Evolutionary conservation across 1,284 basidiomycete genomes (phyloP), one percentile per base, ranked within the genome.

Genomic region (Austroboletus novae-zelandiae): DNA sequence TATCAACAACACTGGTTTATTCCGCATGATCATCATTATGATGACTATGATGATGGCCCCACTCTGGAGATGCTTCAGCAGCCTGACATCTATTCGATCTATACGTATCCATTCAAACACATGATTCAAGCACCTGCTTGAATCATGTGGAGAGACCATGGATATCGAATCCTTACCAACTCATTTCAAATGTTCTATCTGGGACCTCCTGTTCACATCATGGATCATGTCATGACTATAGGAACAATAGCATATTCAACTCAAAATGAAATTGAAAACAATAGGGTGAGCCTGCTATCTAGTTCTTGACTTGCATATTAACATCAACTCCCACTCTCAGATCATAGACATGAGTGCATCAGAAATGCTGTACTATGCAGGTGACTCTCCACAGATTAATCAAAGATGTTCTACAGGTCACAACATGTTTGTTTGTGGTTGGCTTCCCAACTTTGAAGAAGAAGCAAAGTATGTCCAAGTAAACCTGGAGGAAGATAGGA

Each of bases 131-230:
- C 23, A 0, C 10, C 58, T n/a, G 5, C 52, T 14, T 61, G 57
- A 47, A 31, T 17, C 0, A 51, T 61, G 47, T 62, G 45, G 43
- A 0, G 9, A 4, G 58, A 60, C 6, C 47, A 60, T 53, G 60
- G 60, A 0, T 62, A 61, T 37, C 9, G 17, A 1, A 4, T 60
- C 2, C 41, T 58, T 0, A 30, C 30, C 0, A 7, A 45, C 2
- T 48, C 45, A 2, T 56, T 51, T 17, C 55, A 62, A 15, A 62
- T 56, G 47, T 60, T 61, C 1, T 59, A 61, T 34, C 37, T 61
- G 1, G 35, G 3, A 5, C 4, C 8, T 4, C 50, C 50, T 0
- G 31, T 47, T 3, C 3, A 1, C 0, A 23, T 58, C 7, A 52
- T 57, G 29, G 40, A 53, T 0, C 60, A 60, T 34, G 8, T 62